Evolutionary conservation across 768 basidiomycete genomes (phyloP).

Genomic region (Mycena kentingensis): DNA sequence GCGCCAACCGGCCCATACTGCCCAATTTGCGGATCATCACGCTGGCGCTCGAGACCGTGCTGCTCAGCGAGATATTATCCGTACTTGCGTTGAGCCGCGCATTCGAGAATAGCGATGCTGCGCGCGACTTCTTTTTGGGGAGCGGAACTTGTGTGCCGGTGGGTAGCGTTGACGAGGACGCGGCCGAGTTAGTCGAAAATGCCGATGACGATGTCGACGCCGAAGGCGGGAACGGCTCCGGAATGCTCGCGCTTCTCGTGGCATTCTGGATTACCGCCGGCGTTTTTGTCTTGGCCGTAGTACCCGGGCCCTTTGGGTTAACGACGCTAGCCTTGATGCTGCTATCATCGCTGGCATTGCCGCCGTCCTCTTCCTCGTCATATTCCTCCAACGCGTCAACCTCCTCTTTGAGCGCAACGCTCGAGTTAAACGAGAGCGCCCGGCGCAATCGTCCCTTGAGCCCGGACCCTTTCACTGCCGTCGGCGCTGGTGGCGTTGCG

Average conservation of each 20-base stretch:
- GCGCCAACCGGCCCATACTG: constrained; percentile 83
- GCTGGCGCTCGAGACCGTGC: constrained; percentile 91
- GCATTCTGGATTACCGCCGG: constrained; percentile 33
- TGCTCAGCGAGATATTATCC: constrained; percentile 93
- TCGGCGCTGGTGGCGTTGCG: constrained; percentile 19
- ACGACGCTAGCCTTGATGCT: constrained; percentile 38
- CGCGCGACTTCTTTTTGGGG: constrained; percentile 71
- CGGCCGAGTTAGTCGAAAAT: constrained; percentile 2
- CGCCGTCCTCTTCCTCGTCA: constrained; percentile 1
- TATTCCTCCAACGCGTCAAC: constrained; percentile 47
- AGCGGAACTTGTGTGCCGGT: constrained; percentile 8
- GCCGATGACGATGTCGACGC: not conserved
- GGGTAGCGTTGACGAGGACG: constrained; percentile 1
- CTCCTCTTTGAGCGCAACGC: constrained; percentile 58
- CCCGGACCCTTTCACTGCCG: constrained; percentile 54
- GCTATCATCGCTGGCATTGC: constrained; percentile 14
- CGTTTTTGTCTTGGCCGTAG: constrained; percentile 36
- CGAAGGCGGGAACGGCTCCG: constrained; percentile 27
- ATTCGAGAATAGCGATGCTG: constrained; percentile 76
- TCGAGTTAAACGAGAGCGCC: constrained; percentile 67
- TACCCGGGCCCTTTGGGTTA: constrained; percentile 21
- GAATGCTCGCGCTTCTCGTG: constrained; percentile 25
- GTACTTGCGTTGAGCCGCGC: constrained; percentile 84
- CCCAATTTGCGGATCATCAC: constrained; percentile 97
- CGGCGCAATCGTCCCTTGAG: constrained; percentile 78